Base-by-base conservation (phyloP, 768 basidiomycete species). In the Termitomyces sp. region DNA sequence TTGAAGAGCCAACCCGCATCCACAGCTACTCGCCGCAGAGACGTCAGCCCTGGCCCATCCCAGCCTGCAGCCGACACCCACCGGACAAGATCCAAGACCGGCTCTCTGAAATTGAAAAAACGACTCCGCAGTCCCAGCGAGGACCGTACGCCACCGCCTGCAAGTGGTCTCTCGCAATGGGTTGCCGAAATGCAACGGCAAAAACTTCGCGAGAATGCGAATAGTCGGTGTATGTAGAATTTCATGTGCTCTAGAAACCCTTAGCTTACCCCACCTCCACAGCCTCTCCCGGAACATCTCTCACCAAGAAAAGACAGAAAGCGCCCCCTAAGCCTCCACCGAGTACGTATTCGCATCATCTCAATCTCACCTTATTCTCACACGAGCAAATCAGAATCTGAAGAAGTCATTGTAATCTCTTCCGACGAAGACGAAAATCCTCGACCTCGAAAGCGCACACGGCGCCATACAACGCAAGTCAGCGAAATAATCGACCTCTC, bases 81-180 rank as follows among this genome's bases (percentile, higher is more conserved):
- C 39, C 11, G 39, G 28, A 59, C 48, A 49, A 60, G 59, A 18
- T 45, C 39, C 16, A 22, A 55, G 38, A 50, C 44, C 36, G 35
- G 50, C 36, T 33, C 22, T 38, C 22, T 49, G 36, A 32, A 60
- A 48, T 13, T 44, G 3, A 48, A 57, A 16, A 60, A 40, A 48
- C 57, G 28, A 18, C 7, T 7, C 13, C 20, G 28, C 20, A 57
- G 42, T 22, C 28, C 42, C n/a, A 35, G 45, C 20, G 54, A 55
- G 11, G 59, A 64, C 11, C 20, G 22, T 39, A 53, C 62, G 7
- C 57, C 59, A 1, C 57, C 57, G 13, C 57, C 61, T 18, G 45
- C 39, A 0, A 16, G 13, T 3, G 57, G 63, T 2, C 38, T 65
- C 22, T 49, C 59, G 5, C 59, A 48, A 60, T 62, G 42, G 58